Evolutionary conservation across 2,329 filamentous ascomycete species (phyloP).

Genomic region (Nigrograna mackinnonii): DNA sequence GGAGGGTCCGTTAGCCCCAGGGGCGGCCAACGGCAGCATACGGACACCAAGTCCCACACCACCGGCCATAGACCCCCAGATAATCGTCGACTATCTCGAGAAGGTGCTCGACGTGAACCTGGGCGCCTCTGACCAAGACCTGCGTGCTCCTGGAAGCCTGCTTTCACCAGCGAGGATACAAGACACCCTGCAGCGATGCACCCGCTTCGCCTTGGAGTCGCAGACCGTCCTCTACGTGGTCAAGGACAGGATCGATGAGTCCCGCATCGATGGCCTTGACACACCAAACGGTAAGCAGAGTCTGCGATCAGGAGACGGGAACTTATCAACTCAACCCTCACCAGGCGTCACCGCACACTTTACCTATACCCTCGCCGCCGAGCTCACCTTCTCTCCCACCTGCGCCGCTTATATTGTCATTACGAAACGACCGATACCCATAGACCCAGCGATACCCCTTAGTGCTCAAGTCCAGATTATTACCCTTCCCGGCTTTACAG

Average conservation of each 20-base stretch:
- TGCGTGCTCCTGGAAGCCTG: conserved; percentile 80
- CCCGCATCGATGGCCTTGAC: conserved; percentile 32
- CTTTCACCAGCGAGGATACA: conserved; percentile 71
- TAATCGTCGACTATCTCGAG: conserved; percentile 52
- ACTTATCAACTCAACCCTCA: conserved; percentile 24
- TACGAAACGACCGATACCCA: conserved; percentile 84
- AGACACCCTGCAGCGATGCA: conserved; percentile 86
- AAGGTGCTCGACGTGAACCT: conserved; percentile 53
- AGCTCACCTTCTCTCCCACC: conserved; percentile 78
- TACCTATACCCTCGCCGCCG: conserved; percentile 78
- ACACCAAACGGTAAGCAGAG: conserved; percentile 31
- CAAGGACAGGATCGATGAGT: conserved; percentile 69
- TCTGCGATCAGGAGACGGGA: conserved; percentile 5
- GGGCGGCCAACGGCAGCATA: conserved; percentile 42
- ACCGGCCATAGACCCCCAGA: conserved; percentile 49
- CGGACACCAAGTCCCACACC: conserved; percentile 40
- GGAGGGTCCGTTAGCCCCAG: conserved; percentile 46
- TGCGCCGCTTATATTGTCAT: conserved; percentile 86
- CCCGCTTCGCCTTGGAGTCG: conserved; percentile 84
- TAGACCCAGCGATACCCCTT: conserved; percentile 82
- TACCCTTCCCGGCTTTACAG: conserved; percentile 82
- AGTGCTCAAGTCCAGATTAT: conserved; percentile 89
- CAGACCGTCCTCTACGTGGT: conserved; percentile 90
- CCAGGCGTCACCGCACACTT: conserved; percentile 54
- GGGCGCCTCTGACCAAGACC: conserved; percentile 67